Conservation (phyloP, 305 asterid genomes). For the Fraxinus velutina region DNA sequence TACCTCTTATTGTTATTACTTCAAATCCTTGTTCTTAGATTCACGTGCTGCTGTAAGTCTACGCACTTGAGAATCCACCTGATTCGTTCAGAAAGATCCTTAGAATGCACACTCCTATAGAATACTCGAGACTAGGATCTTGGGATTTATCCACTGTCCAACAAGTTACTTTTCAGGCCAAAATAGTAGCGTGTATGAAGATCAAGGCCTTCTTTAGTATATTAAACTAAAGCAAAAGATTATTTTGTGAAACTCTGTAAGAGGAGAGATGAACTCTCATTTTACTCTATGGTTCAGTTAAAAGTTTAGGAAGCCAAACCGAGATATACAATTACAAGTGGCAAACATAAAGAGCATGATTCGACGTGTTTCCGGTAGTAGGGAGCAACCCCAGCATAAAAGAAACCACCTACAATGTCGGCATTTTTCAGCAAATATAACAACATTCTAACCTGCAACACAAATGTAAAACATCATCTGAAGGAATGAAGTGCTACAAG, state of each 20-base stretch:
- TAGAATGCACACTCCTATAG: not conserved
- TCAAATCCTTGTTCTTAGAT: conserved; percentile 9
- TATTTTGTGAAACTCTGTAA: not conserved
- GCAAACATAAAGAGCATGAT: not conserved
- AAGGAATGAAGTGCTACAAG: not conserved
- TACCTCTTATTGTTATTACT: conserved; percentile 24
- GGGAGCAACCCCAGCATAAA: not conserved
- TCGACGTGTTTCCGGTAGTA: not conserved
- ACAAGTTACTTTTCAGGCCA: not conserved
- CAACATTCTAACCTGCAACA: not conserved
- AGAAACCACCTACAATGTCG: not conserved
- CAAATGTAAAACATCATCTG: not conserved
- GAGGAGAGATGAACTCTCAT: not conserved
- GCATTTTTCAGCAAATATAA: not conserved
- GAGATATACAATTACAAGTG: not conserved
- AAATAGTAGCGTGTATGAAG: not conserved
- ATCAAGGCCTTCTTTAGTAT: not conserved
- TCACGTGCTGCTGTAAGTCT: conserved; percentile 11
- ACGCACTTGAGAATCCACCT: not conserved
- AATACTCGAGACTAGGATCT: not conserved
- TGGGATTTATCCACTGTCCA: not conserved
- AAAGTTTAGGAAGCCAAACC: not conserved
- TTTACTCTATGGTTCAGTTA: not conserved
- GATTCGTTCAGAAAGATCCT: not conserved
- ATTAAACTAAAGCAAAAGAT: not conserved